These are phyloP conservation scores for Tetrapyrgos nigripes DNA, from an alignment of 1,284 basidiomycete species.

Conservation along the genomic window DNA sequence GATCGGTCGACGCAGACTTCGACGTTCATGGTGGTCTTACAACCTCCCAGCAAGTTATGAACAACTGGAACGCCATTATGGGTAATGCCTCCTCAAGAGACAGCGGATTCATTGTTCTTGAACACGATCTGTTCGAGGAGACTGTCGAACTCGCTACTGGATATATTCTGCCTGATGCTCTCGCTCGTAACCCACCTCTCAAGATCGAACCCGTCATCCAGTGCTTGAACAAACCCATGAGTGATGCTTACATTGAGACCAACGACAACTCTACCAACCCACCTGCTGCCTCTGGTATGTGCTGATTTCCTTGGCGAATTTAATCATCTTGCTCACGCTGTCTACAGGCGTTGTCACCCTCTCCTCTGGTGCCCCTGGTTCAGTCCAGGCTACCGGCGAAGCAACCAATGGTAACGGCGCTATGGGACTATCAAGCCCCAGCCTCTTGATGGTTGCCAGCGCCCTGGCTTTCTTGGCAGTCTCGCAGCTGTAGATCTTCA, in stretches of 20 bases:
- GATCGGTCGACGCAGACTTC: conserved; percentile 59
- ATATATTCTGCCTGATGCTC: conserved; percentile 72
- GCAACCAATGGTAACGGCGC: not conserved
- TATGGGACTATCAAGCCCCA: not conserved
- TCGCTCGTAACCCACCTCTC: conserved; percentile 65
- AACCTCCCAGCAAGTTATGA: conserved; percentile 60
- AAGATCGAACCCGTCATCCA: conserved; percentile 68
- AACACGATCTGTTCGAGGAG: conserved; percentile 76
- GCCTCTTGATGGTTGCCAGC: not conserved
- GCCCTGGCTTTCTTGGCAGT: not conserved
- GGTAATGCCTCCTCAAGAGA: conserved; percentile 53
- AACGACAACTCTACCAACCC: conserved; percentile 69
- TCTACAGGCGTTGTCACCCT: conserved; percentile 31
- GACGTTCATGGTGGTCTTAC: conserved; percentile 72
- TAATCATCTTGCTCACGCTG: not conserved
- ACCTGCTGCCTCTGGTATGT: conserved; percentile 40
- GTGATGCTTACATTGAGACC: conserved; percentile 73
- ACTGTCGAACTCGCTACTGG: conserved; percentile 73
- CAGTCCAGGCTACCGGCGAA: conserved; percentile 30
- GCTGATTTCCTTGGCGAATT: not conserved
- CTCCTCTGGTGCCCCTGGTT: conserved; percentile 44
- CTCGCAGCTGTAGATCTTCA: not conserved
- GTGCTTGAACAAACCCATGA: conserved; percentile 65
- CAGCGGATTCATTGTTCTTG: conserved; percentile 77
- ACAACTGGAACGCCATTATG: conserved; percentile 71